Conservation (phyloP, 352 stramenopile genomes). For the Phytopythium vexans region DNA sequence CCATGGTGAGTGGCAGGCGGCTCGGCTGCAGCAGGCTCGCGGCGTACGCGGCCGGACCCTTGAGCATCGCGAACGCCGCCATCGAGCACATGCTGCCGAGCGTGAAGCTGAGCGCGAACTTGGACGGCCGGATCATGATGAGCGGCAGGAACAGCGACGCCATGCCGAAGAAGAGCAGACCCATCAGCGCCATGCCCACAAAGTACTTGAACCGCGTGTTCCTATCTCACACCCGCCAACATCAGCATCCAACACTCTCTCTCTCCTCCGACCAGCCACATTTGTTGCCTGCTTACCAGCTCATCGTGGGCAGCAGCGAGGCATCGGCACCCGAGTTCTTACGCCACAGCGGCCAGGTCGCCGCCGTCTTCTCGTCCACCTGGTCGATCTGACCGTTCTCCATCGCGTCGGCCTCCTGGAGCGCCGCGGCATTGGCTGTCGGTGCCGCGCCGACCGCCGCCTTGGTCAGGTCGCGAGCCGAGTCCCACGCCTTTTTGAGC, state of each 20-base stretch:
- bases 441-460: constrained; percentile 13
- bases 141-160: constrained; percentile 74
- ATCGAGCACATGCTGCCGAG: constrained; percentile 77
- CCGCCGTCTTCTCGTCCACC: constrained; percentile 17
- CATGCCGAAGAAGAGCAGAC: constrained; percentile 82
- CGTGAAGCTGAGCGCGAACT: constrained; percentile 82
- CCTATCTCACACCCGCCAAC: constrained; percentile 18
- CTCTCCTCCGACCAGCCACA: neutral
- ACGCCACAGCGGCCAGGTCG: constrained; percentile 38
- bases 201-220: constrained; percentile 83
- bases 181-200: constrained; percentile 65
- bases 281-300: constrained; percentile 30
- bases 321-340: constrained; percentile 28
- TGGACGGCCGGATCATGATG: constrained; percentile 77
- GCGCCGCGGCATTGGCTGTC: constrained; percentile 6
- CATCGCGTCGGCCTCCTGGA: constrained; percentile 29
- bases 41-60: constrained; percentile 56
- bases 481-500: constrained; percentile 64
- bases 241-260: constrained; percentile 1
- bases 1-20: constrained; percentile 54
- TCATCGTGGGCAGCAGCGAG: constrained; percentile 47
- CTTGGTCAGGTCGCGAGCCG: constrained; percentile 51
- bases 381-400: constrained; percentile 40
- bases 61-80: constrained; percentile 74
- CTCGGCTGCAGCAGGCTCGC: constrained; percentile 59